phyloP scores from a whole-genome alignment of 164 flowering plant species.

The Vitis rupestris region DNA sequence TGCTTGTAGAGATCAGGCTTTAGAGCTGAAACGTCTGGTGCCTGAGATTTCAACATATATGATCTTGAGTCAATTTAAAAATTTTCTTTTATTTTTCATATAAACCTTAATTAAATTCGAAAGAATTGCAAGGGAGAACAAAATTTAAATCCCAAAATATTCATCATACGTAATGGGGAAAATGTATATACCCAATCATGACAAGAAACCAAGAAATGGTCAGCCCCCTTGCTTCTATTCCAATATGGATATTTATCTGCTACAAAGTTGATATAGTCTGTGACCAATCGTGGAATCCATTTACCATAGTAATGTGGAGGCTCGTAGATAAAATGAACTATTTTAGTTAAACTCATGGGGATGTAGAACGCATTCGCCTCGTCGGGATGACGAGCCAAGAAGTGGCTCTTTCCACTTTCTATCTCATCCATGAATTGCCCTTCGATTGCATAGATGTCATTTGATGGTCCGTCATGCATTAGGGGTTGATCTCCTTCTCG shows the following conservation, averaged over 20 bases:
- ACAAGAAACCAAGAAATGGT: slow-evolving; percentile 12
- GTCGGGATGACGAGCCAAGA: slow-evolving; percentile 31
- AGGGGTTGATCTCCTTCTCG: slow-evolving; percentile 57
- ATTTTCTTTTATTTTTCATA: too few species aligned
- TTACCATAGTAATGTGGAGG: background rate
- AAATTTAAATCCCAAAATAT: too few species aligned
- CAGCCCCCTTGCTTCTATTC: slow-evolving; percentile 6
- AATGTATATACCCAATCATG: slow-evolving; percentile 13
- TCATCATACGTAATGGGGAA: background rate
- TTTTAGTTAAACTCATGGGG: slow-evolving; percentile 37
- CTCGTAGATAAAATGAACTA: slow-evolving; percentile 1
- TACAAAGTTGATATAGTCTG: slow-evolving; percentile 30
- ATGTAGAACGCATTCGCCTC: slow-evolving; percentile 49
- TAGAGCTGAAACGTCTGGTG: slow-evolving; percentile 8
- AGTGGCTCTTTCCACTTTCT: slow-evolving; percentile 26
- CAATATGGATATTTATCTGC: slow-evolving; percentile 7
- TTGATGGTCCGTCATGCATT: slow-evolving; percentile 42
- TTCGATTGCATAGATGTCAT: slow-evolving; percentile 43
- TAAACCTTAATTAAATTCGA: too few species aligned
- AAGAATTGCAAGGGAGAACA: too few species aligned
- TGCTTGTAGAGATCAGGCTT: slow-evolving; percentile 13
- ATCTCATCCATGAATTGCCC: slow-evolving; percentile 55
- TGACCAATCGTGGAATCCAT: slow-evolving; percentile 15
- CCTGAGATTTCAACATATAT: background rate
- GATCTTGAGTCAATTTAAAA: too few species aligned